Conservation (phyloP, 2,329 filamentous ascomycete species). For the Ceratocystis cacaofunesta region DNA sequence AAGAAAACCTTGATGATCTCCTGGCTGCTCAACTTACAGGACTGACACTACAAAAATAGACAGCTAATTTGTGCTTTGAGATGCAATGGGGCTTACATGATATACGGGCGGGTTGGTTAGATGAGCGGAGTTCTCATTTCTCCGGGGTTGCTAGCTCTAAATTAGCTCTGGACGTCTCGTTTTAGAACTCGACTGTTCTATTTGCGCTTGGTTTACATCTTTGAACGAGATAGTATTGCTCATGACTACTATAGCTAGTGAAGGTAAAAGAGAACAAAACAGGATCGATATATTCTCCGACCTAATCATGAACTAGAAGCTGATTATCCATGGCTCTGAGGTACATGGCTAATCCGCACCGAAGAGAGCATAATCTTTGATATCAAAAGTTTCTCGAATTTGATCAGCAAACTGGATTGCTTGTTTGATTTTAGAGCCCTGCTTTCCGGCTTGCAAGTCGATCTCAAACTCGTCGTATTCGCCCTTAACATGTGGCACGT, state of each 20-base stretch:
- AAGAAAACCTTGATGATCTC: slow-evolving; percentile 9
- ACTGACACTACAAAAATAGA: slow-evolving; percentile 7
- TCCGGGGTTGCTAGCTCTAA: no score
- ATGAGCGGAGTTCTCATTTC: no score
- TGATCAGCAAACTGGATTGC: slow-evolving; percentile 50
- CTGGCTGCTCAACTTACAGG: slow-evolving; percentile 11
- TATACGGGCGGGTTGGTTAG: no score
- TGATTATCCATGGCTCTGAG: no score
- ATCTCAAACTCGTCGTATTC: slow-evolving; percentile 61
- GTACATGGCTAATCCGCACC: slow-evolving; percentile 20
- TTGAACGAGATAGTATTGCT: no score
- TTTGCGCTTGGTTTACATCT: no score
- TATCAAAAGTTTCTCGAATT: slow-evolving; percentile 58
- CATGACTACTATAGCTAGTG: no score
- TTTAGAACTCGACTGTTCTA: no score
- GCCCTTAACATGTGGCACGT: slow-evolving; percentile 68
- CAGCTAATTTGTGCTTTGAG: neutral
- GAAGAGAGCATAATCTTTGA: slow-evolving; percentile 72
- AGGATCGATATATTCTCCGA: neutral
- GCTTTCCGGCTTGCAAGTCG: slow-evolving; percentile 48
- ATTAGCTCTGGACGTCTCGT: no score
- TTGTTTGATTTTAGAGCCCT: slow-evolving; percentile 53
- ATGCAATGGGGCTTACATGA: neutral
- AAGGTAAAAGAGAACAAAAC: no score
- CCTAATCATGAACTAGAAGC: slow-evolving; percentile 18